Conservation (phyloP, 2,329 filamentous ascomycete genomes). For the Pestalotiopsis sp. region DNA sequence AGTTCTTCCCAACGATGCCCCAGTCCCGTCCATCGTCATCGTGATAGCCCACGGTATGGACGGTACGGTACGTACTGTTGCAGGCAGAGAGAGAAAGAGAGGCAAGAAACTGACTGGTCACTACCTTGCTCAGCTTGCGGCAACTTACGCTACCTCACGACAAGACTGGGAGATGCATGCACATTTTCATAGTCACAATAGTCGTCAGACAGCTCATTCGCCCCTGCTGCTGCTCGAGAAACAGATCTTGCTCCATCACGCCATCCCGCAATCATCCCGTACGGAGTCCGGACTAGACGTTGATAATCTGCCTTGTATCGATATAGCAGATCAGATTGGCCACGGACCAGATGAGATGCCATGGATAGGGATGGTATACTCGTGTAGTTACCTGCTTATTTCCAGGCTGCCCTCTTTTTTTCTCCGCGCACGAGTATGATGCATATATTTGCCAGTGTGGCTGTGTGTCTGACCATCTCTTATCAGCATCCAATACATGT, state of each 20-base stretch:
- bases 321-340: background rate
- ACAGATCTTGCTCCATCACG: background rate
- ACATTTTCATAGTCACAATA: background rate
- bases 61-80: background rate
- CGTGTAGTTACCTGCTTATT: background rate
- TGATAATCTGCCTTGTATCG: background rate
- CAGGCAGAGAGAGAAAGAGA: background rate
- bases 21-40: background rate
- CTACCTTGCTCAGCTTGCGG: background rate
- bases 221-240: background rate
- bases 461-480: background rate
- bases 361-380: background rate
- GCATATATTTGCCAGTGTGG: background rate
- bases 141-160: background rate
- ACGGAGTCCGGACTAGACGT: background rate
- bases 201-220: background rate
- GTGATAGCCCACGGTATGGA: background rate
- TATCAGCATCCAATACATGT: background rate
- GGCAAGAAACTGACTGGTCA: background rate
- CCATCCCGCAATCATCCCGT: background rate
- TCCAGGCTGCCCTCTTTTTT: background rate
- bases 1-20: background rate
- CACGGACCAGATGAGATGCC: background rate
- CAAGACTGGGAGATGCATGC: background rate
- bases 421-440: background rate